Base-by-base conservation (phyloP, 2,329 filamentous ascomycete species). In the Ploettnerulaceae sp. region DNA sequence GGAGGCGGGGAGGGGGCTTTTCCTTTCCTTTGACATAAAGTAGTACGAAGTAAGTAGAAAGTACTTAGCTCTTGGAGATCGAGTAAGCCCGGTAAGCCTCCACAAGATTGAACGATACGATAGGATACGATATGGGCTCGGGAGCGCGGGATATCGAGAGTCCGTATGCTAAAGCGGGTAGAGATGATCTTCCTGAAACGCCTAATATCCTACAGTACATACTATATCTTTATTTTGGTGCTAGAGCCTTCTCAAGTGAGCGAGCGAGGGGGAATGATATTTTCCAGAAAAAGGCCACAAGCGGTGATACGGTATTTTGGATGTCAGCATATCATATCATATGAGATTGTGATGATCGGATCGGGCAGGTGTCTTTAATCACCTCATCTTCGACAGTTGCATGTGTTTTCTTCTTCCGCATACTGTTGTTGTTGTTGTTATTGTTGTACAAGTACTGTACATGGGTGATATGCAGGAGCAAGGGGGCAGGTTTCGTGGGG, bases 211-310 rank as follows among this genome's bases (percentile, higher is more conserved):
- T n/a, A n/a, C n/a, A n/a, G n/a, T n/a, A n/a, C n/a, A n/a, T n/a
- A n/a, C n/a, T n/a, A n/a, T n/a, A n/a, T n/a, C n/a, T 42, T 42
- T 40, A 41, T 41, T 47, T 46, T 40, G 26, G 44, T 35, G 20
- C n/a, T 18, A 40, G n/a, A n/a, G n/a, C n/a, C n/a, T n/a, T n/a
- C 22, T 20, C 11, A n/a, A 20, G 31, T 47, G 44, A 29, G 28
- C 33, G 28, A 22, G 21, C 35, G 21, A 35, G 28, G 26, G 36
- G 43, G 26, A 28, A 31, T 8, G 24, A 33, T 34, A 21, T 14
- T 17, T 34, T 22, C 21, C 24, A 12, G 21, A 15, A 21, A 14
- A 39, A 40, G 25, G 25, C 37, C 37, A 40, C 37, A 29, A 28
- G 31, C 20, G 17, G 17, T 29, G 37, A 17, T 18, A 20, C 31